Conservation (phyloP, 148 eudicot species). For the Salicornia ramosissima region DNA sequence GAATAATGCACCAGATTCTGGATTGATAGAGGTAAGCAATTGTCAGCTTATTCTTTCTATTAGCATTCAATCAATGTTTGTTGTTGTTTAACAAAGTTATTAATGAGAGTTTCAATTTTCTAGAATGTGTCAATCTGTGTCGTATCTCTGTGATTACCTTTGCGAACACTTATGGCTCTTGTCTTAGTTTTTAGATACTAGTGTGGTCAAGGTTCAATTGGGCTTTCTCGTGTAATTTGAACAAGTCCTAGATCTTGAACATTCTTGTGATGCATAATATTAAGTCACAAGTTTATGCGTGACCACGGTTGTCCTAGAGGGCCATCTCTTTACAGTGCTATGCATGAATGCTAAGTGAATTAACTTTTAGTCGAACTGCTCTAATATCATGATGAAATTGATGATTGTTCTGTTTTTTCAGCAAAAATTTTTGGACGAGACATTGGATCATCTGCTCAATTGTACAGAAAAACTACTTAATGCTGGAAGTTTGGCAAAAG, state of each 20-base stretch:
- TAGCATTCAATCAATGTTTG: background rate
- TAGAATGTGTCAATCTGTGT: background rate
- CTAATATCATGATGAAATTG: background rate
- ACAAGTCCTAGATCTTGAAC: background rate
- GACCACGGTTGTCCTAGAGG: background rate
- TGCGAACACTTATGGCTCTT: background rate
- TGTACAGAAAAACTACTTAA: conserved; percentile 41
- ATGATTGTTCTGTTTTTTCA: conserved; percentile 29
- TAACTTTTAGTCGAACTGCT: background rate
- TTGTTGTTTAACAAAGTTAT: background rate
- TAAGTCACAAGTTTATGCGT: background rate
- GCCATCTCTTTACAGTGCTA: background rate
- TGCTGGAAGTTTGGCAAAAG: conserved; percentile 32
- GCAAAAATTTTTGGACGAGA: conserved; percentile 43
- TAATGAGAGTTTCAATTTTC: background rate
- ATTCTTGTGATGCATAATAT: background rate
- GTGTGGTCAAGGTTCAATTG: background rate
- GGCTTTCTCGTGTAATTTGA: background rate
- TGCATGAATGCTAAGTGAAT: background rate
- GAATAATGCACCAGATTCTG: conserved; percentile 26
- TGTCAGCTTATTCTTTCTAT: background rate
- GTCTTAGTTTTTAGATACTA: background rate
- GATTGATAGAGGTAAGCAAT: conserved; percentile 35
- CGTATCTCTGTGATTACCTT: background rate
- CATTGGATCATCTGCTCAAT: conserved; percentile 57